Evolutionary conservation across 1,284 basidiomycete species (phyloP).

Genomic region (Ganoderma leucocontextum): DNA sequence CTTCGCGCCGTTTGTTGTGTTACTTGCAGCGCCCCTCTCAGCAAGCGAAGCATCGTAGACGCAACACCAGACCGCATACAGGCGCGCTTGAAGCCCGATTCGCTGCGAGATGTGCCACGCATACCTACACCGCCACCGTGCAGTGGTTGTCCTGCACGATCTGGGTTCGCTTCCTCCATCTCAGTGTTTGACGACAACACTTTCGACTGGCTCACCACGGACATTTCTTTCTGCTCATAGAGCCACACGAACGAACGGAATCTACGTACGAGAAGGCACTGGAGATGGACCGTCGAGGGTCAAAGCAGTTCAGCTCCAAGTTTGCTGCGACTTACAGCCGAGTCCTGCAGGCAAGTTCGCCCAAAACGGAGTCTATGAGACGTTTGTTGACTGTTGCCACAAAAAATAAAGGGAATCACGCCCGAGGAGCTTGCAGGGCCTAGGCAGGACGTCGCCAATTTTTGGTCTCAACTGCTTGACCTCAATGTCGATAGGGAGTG

Average conservation of each 20-base stretch:
- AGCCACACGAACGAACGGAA: neutral
- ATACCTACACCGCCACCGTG: neutral
- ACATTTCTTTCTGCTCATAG: neutral
- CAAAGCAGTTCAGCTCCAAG: slow-evolving; percentile 45
- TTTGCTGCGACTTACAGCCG: slow-evolving; percentile 52
- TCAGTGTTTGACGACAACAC: neutral
- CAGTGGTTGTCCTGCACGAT: neutral
- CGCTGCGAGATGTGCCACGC: neutral
- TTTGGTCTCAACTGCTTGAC: slow-evolving; percentile 59
- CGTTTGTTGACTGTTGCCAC: neutral
- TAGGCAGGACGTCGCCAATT: slow-evolving; percentile 35
- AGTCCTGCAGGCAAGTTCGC: slow-evolving; percentile 47
- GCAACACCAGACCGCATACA: no score
- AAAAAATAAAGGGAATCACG: slow-evolving; percentile 44
- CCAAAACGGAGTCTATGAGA: neutral
- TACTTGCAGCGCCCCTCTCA: no score
- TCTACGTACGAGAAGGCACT: neutral
- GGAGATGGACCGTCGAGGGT: slow-evolving; percentile 31
- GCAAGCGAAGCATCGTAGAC: no score
- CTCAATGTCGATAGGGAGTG: slow-evolving; percentile 58
- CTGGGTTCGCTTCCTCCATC: neutral
- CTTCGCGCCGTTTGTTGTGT: no score
- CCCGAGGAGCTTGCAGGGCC: slow-evolving; percentile 48
- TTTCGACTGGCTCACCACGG: neutral
- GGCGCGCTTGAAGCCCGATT: neutral